Conservation (phyloP, 768 basidiomycete species). For the Terana coerulea region DNA sequence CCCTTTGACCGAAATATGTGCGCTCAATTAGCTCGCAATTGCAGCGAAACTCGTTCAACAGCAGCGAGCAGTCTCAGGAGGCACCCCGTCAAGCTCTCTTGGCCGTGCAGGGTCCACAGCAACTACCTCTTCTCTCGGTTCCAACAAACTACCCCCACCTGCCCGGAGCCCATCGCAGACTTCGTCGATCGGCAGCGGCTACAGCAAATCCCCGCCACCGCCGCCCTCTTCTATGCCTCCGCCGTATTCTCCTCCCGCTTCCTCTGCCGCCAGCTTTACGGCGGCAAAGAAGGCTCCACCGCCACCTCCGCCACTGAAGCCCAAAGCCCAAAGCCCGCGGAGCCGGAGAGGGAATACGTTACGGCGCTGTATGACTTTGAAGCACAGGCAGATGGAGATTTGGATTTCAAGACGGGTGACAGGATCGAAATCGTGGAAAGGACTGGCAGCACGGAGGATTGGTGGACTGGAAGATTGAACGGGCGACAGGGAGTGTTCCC, state of each 20-base stretch:
- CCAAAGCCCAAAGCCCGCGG: conserved; percentile 75
- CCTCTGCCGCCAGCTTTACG: conserved; percentile 33
- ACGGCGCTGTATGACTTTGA: conserved; percentile 93
- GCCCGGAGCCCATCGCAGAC: conserved; percentile 32
- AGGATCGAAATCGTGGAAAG: conserved; percentile 86
- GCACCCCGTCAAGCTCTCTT: conserved; percentile 8
- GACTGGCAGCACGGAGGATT: conserved; percentile 82
- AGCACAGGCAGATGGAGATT: conserved; percentile 92
- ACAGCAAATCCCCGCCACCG: conserved; percentile 41
- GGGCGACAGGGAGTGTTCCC: conserved; percentile 89
- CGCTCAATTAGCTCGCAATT: neutral
- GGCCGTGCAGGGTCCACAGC: conserved; percentile 18
- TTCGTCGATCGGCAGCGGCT: conserved; percentile 29
- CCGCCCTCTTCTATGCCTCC: conserved; percentile 35
- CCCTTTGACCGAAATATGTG: neutral
- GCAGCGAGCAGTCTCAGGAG: conserved; percentile 32
- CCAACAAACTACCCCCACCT: conserved; percentile 19
- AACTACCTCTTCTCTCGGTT: conserved; percentile 20
- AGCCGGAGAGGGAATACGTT: conserved; percentile 59
- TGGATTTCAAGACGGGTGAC: conserved; percentile 87
- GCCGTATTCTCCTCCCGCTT: conserved; percentile 29
- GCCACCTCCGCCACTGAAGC: conserved; percentile 88
- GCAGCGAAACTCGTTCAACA: conserved; percentile 68
- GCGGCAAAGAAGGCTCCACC: conserved; percentile 76
- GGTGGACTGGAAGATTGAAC: conserved; percentile 93